Percentiles rank a stretch among this genome's conserved stretches.
These are phyloP conservation scores for Zelopaecilomyces penicillatus DNA, from an alignment of 2,329 filamentous ascomycete genomes.

Conservation along the genomic window DNA sequence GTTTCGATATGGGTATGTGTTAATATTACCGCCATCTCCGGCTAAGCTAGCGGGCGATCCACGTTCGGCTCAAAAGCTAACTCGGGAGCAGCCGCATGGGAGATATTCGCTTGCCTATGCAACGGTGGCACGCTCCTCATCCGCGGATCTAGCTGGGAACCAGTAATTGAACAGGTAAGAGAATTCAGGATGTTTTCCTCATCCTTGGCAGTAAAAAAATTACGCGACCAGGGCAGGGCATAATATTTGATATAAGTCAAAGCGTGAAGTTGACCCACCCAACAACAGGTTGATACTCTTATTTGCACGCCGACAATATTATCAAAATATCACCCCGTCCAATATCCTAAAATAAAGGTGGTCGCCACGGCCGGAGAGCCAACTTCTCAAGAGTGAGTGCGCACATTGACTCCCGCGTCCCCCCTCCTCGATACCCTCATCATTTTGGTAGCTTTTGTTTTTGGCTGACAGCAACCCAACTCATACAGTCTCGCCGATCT, in stretches of 20 bases:
- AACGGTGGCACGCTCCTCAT: conserved; percentile 50
- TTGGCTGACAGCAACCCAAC: no score
- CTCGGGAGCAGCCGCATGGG: conserved; percentile 44
- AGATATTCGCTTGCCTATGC: conserved; percentile 48
- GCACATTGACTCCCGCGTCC: neutral
- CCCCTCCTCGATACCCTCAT: no score
- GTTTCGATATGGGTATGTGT: conserved; percentile 52
- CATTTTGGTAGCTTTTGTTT: no score
- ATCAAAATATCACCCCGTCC: conserved; percentile 36
- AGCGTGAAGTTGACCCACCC: neutral
- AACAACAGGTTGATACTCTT: conserved; percentile 38
- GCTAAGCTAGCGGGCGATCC: no score
- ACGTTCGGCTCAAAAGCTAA: neutral
- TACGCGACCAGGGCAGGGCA: neutral
- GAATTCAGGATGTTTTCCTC: neutral
- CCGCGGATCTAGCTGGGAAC: conserved; percentile 40
- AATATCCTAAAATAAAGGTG: conserved; percentile 43
- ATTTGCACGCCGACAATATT: conserved; percentile 49
- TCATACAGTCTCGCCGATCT: conserved; percentile 38
- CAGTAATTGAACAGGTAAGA: conserved; percentile 35
- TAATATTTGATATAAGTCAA: no score
- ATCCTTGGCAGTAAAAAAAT: neutral
- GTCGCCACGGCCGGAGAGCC: conserved; percentile 50
- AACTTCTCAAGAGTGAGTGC: conserved; percentile 33
- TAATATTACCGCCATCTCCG: neutral